Percentiles rank a stretch among this genome's conserved stretches.
phyloP scores from a whole-genome alignment of 2,329 filamentous ascomycete species.

The Didymella segeticola region DNA sequence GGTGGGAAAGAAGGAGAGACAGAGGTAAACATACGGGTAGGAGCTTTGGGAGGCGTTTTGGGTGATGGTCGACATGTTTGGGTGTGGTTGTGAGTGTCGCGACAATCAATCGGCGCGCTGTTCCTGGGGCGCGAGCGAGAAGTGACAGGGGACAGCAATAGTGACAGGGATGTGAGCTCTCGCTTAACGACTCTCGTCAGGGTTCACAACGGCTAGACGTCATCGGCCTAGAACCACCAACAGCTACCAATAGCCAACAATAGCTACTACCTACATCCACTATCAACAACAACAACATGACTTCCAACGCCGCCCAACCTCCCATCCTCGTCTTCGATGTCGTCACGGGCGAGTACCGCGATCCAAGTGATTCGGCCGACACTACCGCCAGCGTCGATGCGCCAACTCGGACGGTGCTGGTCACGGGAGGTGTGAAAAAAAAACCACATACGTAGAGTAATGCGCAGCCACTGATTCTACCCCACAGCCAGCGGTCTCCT shows the following conservation, averaged over 20 bases:
- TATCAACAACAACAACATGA: conserved; percentile 9
- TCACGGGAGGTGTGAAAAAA: conserved; percentile 69
- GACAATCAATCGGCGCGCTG: conserved; percentile 18
- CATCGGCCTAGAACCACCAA: neutral
- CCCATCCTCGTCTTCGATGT: conserved; percentile 16
- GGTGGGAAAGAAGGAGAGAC: too few species aligned
- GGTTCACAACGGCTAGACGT: conserved; percentile 8
- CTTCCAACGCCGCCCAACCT: neutral
- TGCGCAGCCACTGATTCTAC: conserved; percentile 19
- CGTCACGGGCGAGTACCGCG: conserved; percentile 13
- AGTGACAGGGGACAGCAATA: too few species aligned
- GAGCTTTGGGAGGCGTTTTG: conserved; percentile 76
- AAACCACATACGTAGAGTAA: neutral
- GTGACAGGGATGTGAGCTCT: conserved; percentile 11
- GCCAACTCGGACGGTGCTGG: conserved; percentile 65
- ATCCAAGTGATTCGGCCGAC: conserved; percentile 10
- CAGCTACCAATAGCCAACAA: neutral
- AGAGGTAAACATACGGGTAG: conserved; percentile 59
- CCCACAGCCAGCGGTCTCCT: conserved; percentile 73
- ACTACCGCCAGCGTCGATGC: conserved; percentile 8
- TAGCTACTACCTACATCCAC: too few species aligned
- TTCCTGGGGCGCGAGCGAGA: conserved; percentile 6
- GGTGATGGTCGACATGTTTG: conserved; percentile 93
- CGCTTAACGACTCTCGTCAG: conserved; percentile 5
- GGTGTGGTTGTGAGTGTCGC: conserved; percentile 19